Conservation (phyloP, 768 basidiomycete species). For the Phaffia australis region DNA sequence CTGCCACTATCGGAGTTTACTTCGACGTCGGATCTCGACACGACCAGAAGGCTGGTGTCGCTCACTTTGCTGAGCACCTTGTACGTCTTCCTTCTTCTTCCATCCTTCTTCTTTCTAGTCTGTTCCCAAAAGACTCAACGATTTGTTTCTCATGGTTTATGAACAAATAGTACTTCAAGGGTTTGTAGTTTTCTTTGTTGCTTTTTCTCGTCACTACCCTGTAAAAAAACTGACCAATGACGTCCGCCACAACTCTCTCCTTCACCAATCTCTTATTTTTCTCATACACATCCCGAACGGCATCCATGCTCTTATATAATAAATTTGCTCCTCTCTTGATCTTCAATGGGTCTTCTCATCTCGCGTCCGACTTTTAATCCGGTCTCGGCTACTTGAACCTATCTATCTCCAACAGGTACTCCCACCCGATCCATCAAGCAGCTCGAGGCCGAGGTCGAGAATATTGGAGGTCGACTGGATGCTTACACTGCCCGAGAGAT, state of each 20-base stretch:
- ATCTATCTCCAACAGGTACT: conserved; percentile 5
- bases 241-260: too few relatives aligned
- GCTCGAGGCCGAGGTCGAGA: conserved; percentile 92
- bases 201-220: background rate
- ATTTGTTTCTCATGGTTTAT: conserved; percentile 31
- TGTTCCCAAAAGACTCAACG: background rate
- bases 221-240: too few relatives aligned
- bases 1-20: conserved; percentile 98
- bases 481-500: conserved; percentile 98
- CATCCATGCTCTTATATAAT: too few relatives aligned
- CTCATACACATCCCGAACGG: too few relatives aligned
- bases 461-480: conserved; percentile 91
- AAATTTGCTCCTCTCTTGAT: too few relatives aligned
- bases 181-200: conserved; percentile 34
- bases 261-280: too few relatives aligned
- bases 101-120: background rate
- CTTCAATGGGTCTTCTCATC: too few relatives aligned
- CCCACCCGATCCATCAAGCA: conserved; percentile 22
- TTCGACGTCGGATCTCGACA: conserved; percentile 96
- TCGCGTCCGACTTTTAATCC: too few relatives aligned
- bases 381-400: too few relatives aligned
- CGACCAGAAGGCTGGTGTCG: conserved; percentile 89
- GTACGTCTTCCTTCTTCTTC: conserved; percentile 7
- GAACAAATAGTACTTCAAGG: conserved; percentile 40
- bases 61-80: conserved; percentile 78